Evolutionary conservation across 352 stramenopile genomes (phyloP), one percentile per base, ranked within the genome.

Genomic region (Phytophthora crassamura): DNA sequence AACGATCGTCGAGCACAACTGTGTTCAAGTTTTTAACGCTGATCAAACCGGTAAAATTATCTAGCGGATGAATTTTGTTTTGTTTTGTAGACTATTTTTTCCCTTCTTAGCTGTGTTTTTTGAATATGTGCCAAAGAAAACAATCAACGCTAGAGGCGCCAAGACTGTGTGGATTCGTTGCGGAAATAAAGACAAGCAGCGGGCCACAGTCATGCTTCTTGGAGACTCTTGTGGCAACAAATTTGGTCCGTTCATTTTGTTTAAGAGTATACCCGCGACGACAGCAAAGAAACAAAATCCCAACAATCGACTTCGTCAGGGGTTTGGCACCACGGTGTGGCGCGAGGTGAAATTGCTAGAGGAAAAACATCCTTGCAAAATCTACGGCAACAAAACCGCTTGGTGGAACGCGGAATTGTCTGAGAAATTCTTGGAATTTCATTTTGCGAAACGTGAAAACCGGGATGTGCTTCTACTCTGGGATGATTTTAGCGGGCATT

Each of bases 71-170:
- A 35, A 22, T 54, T 36, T 22, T 16, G 12, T 52, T 15, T 32
- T 50, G n/a, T 40, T 35, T 18, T 25, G 22, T 25, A 25, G 22
- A 25, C 22, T 25, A 25, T 4, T 25, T 25, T 25, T 3, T 64
- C 47, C 35, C 64, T 66, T 11, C n/a, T n/a, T n/a, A n/a, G n/a
- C n/a, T n/a, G n/a, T n/a, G n/a, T n/a, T n/a, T n/a, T n/a, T n/a
- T n/a, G 36, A 64, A 20, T 69, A 69, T 30, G 9, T 69, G 7
- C 46, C 52, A 5, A 64, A 55, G n/a, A 16, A 20, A 46, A 54
- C 46, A 0, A 60, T 69, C 10, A 54, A 18, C 9, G 5, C 30
- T 1, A 48, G 32, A 12, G 61, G 52, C 5, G n/a, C 47, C 6
- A 70, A 60, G 47, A 64, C 40, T 1, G 52, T 64, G 8, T 70